These are phyloP conservation scores for Jacaranda mimosifolia DNA, from an alignment of 257 asterid genomes.

Conservation along the genomic window DNA sequence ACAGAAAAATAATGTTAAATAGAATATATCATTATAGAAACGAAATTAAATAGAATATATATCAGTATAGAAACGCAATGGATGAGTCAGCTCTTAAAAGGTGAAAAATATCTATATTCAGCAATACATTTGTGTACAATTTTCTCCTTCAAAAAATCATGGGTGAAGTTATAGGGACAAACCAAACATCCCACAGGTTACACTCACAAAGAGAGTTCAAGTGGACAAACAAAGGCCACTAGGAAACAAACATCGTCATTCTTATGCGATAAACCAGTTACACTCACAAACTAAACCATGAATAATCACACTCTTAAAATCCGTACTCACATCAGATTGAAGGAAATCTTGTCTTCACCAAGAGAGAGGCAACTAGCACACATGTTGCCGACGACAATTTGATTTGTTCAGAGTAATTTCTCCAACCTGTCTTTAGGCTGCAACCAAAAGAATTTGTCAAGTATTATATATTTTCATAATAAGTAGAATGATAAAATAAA, in stretches of 20 bases:
- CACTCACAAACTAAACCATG: conserved; percentile 7
- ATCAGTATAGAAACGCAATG: background rate
- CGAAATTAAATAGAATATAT: background rate
- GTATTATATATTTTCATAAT: too few relatives aligned
- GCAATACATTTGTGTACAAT: background rate
- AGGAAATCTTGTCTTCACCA: conserved; percentile 4
- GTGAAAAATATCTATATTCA: background rate
- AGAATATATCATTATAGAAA: too few relatives aligned
- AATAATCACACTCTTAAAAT: conserved; percentile 4
- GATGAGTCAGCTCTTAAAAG: background rate
- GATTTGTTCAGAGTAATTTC: background rate
- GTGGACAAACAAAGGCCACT: background rate
- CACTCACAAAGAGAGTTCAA: background rate
- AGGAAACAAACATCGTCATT: background rate
- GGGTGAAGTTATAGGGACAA: background rate
- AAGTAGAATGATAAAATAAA: too few relatives aligned
- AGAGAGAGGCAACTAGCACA: conserved; percentile 15
- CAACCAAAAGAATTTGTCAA: too few relatives aligned
- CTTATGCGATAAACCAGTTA: background rate
- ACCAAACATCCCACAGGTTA: background rate
- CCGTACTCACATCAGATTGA: conserved; percentile 23
- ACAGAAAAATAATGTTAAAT: background rate
- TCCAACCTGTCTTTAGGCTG: too few relatives aligned
- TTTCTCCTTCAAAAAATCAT: background rate
- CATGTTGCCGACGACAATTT: conserved; percentile 3